Evolutionary conservation across 345 rosid genomes (phyloP).

Genomic region (Physaria fendleri): DNA sequence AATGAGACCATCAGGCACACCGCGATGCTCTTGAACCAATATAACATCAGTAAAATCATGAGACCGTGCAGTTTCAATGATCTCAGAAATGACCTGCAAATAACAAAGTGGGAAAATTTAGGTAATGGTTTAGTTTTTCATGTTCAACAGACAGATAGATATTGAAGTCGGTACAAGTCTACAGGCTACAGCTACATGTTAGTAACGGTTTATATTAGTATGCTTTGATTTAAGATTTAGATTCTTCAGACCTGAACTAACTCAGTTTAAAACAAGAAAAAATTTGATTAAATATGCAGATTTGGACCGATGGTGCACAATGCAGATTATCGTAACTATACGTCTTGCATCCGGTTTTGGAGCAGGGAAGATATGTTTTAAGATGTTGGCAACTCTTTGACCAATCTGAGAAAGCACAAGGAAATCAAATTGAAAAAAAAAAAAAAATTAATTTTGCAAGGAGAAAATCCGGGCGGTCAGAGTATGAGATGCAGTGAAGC

Average conservation of each 20-base stretch:
- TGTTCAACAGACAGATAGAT: background rate
- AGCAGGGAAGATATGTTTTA: conserved; percentile 87
- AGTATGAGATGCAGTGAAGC: background rate
- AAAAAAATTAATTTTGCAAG: background rate
- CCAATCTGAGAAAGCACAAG: conserved; percentile 50
- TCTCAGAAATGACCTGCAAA: conserved; percentile 80
- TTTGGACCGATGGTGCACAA: background rate
- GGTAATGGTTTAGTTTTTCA: background rate
- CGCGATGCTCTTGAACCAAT: conserved; percentile 84
- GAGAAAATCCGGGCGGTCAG: background rate
- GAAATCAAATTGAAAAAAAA: background rate
- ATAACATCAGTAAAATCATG: conserved; percentile 91
- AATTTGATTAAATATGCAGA: background rate
- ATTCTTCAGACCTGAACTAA: background rate
- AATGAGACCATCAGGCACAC: conserved; percentile 79
- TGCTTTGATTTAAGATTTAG: background rate
- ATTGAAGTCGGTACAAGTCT: background rate
- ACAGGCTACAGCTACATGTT: background rate
- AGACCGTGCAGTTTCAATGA: conserved; percentile 75
- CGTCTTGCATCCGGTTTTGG: conserved; percentile 77
- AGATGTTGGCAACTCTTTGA: conserved; percentile 63
- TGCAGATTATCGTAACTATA: no score
- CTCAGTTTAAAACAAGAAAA: background rate
- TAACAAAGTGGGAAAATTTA: background rate
- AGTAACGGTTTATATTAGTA: background rate